Evolutionary conservation across 768 basidiomycete genomes (phyloP).

Genomic region (Hygrocybe punicea): DNA sequence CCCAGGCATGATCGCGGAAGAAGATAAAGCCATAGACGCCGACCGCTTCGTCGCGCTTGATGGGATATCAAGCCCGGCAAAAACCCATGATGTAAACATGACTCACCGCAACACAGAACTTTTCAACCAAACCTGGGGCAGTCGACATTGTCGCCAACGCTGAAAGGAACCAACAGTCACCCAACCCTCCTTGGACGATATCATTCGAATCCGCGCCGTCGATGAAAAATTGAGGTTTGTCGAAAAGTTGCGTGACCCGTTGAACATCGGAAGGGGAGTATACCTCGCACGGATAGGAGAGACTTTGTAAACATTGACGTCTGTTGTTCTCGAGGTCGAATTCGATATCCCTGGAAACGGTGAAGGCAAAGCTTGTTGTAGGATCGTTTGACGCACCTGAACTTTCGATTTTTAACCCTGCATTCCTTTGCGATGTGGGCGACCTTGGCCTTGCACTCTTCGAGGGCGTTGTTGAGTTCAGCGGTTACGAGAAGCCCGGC

Average conservation of each 20-base stretch:
- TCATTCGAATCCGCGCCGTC: constrained; percentile 44
- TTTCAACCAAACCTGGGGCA: constrained; percentile 44
- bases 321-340: constrained; percentile 50
- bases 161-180: constrained; percentile 54
- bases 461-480: constrained; percentile 45
- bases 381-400: constrained; percentile 36
- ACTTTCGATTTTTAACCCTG: constrained; percentile 46
- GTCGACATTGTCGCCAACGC: constrained; percentile 50
- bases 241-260: constrained; percentile 51
- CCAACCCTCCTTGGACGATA: constrained; percentile 48
- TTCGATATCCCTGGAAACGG: constrained; percentile 46
- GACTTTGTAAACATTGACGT: constrained; percentile 39
- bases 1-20: constrained; percentile 51
- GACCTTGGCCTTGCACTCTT: constrained; percentile 46
- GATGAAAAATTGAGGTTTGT: constrained; percentile 48
- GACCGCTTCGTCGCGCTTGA: constrained; percentile 47
- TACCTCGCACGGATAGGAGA: too few species aligned
- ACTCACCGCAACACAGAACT: constrained; percentile 49
- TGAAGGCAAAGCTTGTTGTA: not conserved
- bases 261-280: constrained; percentile 40
- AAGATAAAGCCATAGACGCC: constrained; percentile 61
- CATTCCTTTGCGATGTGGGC: constrained; percentile 45
- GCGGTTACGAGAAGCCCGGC: constrained; percentile 42
- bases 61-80: not conserved
- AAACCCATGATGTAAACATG: not conserved